Evolutionary conservation across 176 grass and related monocot species (phyloP), one percentile per base, ranked within the genome.

Genomic region (Saccharum spontaneum): DNA sequence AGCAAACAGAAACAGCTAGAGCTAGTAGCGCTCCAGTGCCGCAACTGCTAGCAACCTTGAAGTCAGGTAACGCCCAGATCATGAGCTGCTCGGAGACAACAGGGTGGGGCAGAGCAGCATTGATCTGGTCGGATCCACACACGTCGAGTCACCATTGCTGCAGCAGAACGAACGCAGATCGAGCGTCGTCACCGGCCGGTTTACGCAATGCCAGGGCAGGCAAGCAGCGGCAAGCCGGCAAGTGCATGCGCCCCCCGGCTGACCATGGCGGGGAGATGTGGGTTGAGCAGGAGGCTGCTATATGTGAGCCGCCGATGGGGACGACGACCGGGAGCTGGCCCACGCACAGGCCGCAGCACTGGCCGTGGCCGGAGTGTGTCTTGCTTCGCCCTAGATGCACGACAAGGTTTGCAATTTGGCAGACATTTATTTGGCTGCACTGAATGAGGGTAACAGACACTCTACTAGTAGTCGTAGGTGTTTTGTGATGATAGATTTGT

Each of bases 81-180:
- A 71, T 40, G 62, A 69, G 41, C 3, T 76, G 34, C 16, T 37
- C 18, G 30, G 72, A 75, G 62, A 28, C 28, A 23, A 44, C 46
- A 60, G 44, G 43, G 70, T 81, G 41, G 78, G 79, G 67, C 50
- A 30, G 72, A 4, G 55, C 16, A 54, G 24, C 59, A 8, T 78
- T 57, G 73, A 37, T 82, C 83, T 10, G 72, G 88, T 86, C 78
- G 83, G 83, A 90, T 71, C 79, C 88, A 82, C 50, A 85, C 78
- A 44, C 4, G 55, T 57, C 52, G 45, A 54, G 43, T 26, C 66
- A 40, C 79, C 30, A 40, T 82, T 43, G 33, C 22, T 38, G 18
- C 64, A 34, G 43, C 13, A 7, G 13, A 12, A 13, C 16, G 40
- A 15, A 50, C 13, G 39, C 41, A 7, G 39, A n/a, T 44, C 69